Percentiles rank a stretch among this genome's conserved stretches.
Conservation (phyloP, 2,329 filamentous ascomycete genomes). For the Trichothecium sympodiale region DNA sequence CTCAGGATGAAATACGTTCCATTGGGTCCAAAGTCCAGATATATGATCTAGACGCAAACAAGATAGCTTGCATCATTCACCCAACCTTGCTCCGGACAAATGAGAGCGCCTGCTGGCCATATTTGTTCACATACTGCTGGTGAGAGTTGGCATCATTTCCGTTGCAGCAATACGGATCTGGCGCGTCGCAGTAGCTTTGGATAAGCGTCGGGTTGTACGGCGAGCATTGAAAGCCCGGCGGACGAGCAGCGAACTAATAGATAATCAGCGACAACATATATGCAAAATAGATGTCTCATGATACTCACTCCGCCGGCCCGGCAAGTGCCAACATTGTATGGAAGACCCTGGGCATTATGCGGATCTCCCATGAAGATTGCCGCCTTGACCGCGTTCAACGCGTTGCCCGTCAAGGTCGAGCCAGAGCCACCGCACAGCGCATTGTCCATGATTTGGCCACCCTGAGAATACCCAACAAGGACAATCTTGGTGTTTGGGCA, state of each 20-base stretch:
- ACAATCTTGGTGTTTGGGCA: conserved; percentile 49
- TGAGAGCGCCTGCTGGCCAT: conserved; percentile 44
- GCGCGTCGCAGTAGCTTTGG: conserved; percentile 52
- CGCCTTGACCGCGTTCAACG: conserved; percentile 46
- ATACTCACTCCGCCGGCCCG: conserved; percentile 40
- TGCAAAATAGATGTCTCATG: background rate
- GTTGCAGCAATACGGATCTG: conserved; percentile 57
- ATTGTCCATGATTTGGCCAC: conserved; percentile 53
- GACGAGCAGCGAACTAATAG: conserved; percentile 48
- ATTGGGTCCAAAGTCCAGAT: too few relatives aligned
- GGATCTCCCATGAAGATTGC: conserved; percentile 57
- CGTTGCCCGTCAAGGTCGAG: conserved; percentile 30
- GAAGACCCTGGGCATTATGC: conserved; percentile 39
- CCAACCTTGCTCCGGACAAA: conserved; percentile 41
- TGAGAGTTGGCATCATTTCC: conserved; percentile 49
- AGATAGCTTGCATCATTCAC: too few relatives aligned
- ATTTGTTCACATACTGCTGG: conserved; percentile 52
- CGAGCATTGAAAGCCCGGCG: conserved; percentile 45
- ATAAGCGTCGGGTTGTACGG: conserved; percentile 32
- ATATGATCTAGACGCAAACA: too few relatives aligned
- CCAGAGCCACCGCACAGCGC: conserved; percentile 49
- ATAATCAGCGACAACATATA: background rate
- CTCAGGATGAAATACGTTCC: too few relatives aligned
- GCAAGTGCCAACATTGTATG: conserved; percentile 52
- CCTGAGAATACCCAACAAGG: conserved; percentile 52